Evolutionary conservation across 352 stramenopile species (phyloP).

Genomic region (Elongisporangium prolatum): DNA sequence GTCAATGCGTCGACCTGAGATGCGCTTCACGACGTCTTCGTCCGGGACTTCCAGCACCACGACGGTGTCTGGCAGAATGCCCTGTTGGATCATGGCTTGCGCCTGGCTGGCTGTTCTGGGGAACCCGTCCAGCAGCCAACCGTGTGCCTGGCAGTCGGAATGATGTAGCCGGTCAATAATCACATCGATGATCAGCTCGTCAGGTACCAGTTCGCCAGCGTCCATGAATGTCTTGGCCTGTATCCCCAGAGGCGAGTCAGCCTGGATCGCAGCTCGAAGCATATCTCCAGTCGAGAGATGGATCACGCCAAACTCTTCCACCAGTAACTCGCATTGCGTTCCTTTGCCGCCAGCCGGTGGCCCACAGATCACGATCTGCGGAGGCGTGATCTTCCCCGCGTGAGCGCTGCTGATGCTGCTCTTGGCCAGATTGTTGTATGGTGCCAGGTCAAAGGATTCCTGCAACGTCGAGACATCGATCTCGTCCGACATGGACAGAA

Average conservation of each 20-base stretch:
- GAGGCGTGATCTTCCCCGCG: conserved; percentile 27
- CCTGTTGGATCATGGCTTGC: conserved; percentile 68
- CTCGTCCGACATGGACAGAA: conserved; percentile 81
- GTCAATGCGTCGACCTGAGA: conserved; percentile 94
- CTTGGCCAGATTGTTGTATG: conserved; percentile 76
- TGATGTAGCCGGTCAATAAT: conserved; percentile 73
- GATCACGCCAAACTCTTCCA: conserved; percentile 82
- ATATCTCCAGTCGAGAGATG: conserved; percentile 91
- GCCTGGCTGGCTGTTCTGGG: conserved; percentile 83
- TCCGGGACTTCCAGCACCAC: conserved; percentile 94
- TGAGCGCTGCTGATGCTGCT: conserved; percentile 11
- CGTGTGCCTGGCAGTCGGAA: conserved; percentile 63
- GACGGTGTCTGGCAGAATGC: conserved; percentile 88
- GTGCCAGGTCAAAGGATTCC: conserved; percentile 75
- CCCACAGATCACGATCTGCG: conserved; percentile 48
- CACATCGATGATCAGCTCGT: conserved; percentile 45
- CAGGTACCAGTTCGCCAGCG: conserved; percentile 37
- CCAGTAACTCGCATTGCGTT: conserved; percentile 91
- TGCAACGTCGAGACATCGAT: conserved; percentile 81
- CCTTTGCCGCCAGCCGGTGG: conserved; percentile 92
- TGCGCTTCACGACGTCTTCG: conserved; percentile 93
- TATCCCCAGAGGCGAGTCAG: conserved; percentile 22
- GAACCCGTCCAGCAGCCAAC: conserved; percentile 94
- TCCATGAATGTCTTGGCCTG: conserved; percentile 40
- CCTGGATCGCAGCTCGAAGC: conserved; percentile 76